A percentile compares a stretch with the other conserved stretches of the same genome.
These are phyloP conservation scores for Aspergillus bridgeri DNA, from an alignment of 495 filamentous ascomycete genomes.

Conservation along the genomic window DNA sequence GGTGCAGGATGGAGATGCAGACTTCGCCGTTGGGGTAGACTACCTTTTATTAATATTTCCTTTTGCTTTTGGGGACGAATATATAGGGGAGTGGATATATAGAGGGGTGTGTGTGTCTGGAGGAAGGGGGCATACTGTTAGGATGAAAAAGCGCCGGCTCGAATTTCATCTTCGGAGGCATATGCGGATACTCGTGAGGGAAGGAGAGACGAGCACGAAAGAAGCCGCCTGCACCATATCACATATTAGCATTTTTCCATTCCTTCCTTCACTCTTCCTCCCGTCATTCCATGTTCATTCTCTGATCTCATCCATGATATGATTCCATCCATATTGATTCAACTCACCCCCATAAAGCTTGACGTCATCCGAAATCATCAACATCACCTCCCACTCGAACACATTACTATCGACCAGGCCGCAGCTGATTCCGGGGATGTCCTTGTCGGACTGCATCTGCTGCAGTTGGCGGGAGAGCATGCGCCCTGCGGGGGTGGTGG, in stretches of 20 bases:
- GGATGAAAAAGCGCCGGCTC: slow-evolving; percentile 89
- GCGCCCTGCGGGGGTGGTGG: slow-evolving; percentile 58
- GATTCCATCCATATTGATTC: too few species aligned
- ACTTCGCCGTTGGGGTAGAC: slow-evolving; percentile 86
- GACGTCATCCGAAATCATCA: slow-evolving; percentile 97
- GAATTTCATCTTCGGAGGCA: slow-evolving; percentile 91
- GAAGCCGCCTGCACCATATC: slow-evolving; percentile 65
- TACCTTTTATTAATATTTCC: slow-evolving; percentile 21
- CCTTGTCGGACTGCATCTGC: slow-evolving; percentile 86
- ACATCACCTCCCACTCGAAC: slow-evolving; percentile 99
- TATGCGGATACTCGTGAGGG: slow-evolving; percentile 77
- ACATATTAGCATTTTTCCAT: not conserved
- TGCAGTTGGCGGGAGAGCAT: slow-evolving; percentile 84
- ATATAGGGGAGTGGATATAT: too few species aligned
- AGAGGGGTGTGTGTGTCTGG: too few species aligned
- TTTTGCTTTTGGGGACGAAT: too few species aligned
- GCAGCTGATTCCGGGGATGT: slow-evolving; percentile 90
- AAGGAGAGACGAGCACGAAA: slow-evolving; percentile 80
- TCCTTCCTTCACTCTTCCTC: too few species aligned
- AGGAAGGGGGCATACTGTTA: slow-evolving; percentile 56
- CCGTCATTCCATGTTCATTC: too few species aligned
- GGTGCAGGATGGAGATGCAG: slow-evolving; percentile 96
- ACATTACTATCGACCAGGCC: slow-evolving; percentile 85
- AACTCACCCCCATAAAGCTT: slow-evolving; percentile 85
- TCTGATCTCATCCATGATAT: too few species aligned